These are phyloP conservation scores for Kodamaea anthophila DNA, from an alignment of 1,139 yeast species.

Conservation along the genomic window DNA sequence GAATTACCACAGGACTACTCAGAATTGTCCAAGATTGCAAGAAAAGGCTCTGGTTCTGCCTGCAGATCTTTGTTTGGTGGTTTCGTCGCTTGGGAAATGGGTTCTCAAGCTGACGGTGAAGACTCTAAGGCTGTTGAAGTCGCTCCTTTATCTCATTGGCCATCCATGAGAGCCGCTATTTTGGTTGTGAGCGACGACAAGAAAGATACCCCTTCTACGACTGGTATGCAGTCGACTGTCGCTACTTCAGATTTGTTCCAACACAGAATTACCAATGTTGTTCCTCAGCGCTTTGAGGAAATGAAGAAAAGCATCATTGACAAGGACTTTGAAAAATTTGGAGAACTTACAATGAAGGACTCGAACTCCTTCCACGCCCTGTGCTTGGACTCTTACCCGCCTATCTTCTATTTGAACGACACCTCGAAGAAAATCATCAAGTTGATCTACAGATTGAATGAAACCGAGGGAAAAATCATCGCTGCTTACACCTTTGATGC, in stretches of 20 bases:
- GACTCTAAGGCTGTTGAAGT: constrained; percentile 93
- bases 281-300: constrained; percentile 73
- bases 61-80: constrained; percentile 97
- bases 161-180: constrained; percentile 84
- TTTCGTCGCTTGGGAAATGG: constrained; percentile 99
- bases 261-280: constrained; percentile 71
- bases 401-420: constrained; percentile 91
- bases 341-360: constrained; percentile 88
- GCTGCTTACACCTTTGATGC: constrained; percentile 99
- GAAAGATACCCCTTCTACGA: constrained; percentile 90
- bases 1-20: constrained; percentile 75
- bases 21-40: constrained; percentile 85
- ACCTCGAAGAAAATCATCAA: constrained; percentile 87
- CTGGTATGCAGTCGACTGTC: constrained; percentile 96
- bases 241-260: constrained; percentile 79
- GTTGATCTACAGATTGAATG: constrained; percentile 73
- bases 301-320: constrained; percentile 72
- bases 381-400: constrained; percentile 91
- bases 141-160: constrained; percentile 85
- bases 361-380: constrained; percentile 97
- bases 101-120: constrained; percentile 58
- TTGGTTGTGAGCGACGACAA: constrained; percentile 89
- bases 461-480: constrained; percentile 52
- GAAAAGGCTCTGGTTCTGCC: constrained; percentile 98
- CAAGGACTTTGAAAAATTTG: constrained; percentile 74